Percentiles rank a stretch among this genome's conserved stretches.
These are phyloP conservation scores for Linum tenue DNA, from an alignment of 345 rosid genomes.

Conservation along the genomic window DNA sequence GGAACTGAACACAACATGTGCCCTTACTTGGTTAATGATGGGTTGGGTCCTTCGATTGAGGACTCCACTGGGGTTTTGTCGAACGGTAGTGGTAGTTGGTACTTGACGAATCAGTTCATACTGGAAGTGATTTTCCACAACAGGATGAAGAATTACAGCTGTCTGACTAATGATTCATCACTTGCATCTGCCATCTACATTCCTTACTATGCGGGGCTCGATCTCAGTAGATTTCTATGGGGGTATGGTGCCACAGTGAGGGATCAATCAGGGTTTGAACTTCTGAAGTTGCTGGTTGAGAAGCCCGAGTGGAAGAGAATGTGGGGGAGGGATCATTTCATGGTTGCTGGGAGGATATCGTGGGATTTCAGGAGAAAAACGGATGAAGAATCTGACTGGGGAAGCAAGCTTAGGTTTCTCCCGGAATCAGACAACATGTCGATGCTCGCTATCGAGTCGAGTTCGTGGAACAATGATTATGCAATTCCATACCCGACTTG, in stretches of 20 bases:
- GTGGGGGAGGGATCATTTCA: conserved; percentile 23
- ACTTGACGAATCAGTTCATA: conserved; percentile 19
- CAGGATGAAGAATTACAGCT: conserved; percentile 17
- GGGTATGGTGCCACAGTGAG: conserved; percentile 11
- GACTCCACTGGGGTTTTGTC: conserved; percentile 13
- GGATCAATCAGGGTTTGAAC: conserved; percentile 18
- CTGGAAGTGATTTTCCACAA: conserved; percentile 22
- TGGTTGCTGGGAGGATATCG: conserved; percentile 22
- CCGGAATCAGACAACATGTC: conserved; percentile 24
- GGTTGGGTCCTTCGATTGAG: conserved; percentile 10
- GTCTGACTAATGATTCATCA: conserved; percentile 23
- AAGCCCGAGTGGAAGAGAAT: conserved; percentile 20
- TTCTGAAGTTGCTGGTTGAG: conserved; percentile 15
- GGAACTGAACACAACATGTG: conserved; percentile 24
- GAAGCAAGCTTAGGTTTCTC: conserved; percentile 19
- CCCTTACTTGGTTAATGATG: conserved; percentile 18
- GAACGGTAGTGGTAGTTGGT: conserved; percentile 16
- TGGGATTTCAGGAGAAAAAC: conserved; percentile 25
- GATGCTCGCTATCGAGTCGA: conserved; percentile 23
- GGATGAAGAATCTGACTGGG: conserved; percentile 23
- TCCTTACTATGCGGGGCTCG: conserved; percentile 22
- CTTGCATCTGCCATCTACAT: conserved; percentile 22
- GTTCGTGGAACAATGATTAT: conserved; percentile 26
- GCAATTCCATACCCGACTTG: conserved; percentile 28
- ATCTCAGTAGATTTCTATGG: conserved; percentile 20